phyloP scores from a whole-genome alignment of 768 basidiomycete genomes.

The Sporobolomyces pararoseus region DNA sequence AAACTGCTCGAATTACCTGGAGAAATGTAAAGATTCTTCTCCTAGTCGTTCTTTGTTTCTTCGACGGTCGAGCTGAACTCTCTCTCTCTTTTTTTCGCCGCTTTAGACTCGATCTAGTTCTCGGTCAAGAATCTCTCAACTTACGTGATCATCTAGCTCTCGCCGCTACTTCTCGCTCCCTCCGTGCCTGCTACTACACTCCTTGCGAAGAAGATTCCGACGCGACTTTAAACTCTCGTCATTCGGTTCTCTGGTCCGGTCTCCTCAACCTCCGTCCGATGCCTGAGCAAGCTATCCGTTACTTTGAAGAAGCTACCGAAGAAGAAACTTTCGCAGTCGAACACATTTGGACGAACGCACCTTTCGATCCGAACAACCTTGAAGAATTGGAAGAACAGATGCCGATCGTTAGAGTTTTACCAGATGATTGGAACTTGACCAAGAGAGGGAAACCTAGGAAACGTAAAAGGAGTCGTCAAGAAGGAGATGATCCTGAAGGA shows the following conservation, averaged over 20 bases:
- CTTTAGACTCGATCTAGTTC: constrained; percentile 21
- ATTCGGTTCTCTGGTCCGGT: constrained; percentile 6
- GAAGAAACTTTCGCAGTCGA: not conserved
- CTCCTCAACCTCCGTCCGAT: constrained; percentile 13
- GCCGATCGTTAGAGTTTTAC: not conserved
- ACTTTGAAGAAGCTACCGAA: not conserved
- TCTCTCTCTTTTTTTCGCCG: not conserved
- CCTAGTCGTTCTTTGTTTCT: too few species aligned
- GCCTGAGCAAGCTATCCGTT: not conserved
- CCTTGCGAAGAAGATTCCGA: not conserved
- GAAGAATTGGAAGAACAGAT: not conserved
- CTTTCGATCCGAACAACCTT: not conserved
- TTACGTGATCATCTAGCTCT: constrained; percentile 27
- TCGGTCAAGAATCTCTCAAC: constrained; percentile 9
- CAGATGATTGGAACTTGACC: not conserved
- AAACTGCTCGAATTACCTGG: not conserved
- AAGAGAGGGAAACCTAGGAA: constrained; percentile 1
- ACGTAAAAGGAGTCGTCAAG: not conserved
- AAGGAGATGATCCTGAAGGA: not conserved
- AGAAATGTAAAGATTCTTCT: not conserved
- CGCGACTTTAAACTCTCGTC: not conserved
- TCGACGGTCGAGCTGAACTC: too few species aligned
- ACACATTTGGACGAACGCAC: not conserved
- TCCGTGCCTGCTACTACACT: constrained; percentile 25
- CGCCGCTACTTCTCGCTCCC: constrained; percentile 21